A percentile compares a stretch with the other conserved stretches of the same genome.
Conservation (phyloP, 2,329 filamentous ascomycete genomes). For the Alternaria burnsii region DNA sequence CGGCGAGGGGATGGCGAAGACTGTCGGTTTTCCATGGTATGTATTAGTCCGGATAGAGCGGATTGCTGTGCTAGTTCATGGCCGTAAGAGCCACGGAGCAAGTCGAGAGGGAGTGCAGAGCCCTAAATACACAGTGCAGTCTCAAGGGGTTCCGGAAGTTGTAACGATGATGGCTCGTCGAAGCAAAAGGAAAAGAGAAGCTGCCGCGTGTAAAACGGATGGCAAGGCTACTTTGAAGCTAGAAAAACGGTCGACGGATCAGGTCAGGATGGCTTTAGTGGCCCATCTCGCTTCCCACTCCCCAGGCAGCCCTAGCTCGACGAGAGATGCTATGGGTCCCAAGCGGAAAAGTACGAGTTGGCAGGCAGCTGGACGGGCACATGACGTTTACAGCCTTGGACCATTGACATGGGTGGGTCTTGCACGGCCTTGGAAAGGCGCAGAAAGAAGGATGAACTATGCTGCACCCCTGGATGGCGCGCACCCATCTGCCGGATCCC, state of each 20-base stretch:
- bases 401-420: slow-evolving; percentile 33
- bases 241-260: slow-evolving; percentile 36
- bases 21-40: slow-evolving; percentile 40
- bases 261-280: slow-evolving; percentile 38
- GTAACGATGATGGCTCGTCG: slow-evolving; percentile 3
- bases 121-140: slow-evolving; percentile 6
- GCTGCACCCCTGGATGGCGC: slow-evolving; percentile 30
- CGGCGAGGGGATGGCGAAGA: slow-evolving; percentile 29
- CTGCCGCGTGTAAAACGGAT: slow-evolving; percentile 19
- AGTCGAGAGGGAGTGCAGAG: slow-evolving; percentile 12
- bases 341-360: slow-evolving; percentile 26
- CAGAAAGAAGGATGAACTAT: slow-evolving; percentile 29
- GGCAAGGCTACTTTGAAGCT: slow-evolving; percentile 27
- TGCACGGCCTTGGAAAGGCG: slow-evolving; percentile 35
- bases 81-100: slow-evolving; percentile 24
- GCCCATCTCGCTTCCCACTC: slow-evolving; percentile 32
- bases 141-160: not conserved
- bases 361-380: slow-evolving; percentile 32
- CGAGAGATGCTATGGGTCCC: slow-evolving; percentile 38
- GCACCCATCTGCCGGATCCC: slow-evolving; percentile 30
- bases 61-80: slow-evolving; percentile 33
- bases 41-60: slow-evolving; percentile 26
- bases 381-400: slow-evolving; percentile 46
- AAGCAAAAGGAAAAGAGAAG: slow-evolving; percentile 14
- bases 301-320: slow-evolving; percentile 15